These are phyloP conservation scores for Antrodiella citrinella DNA, from an alignment of 768 basidiomycete species.

Conservation along the genomic window DNA sequence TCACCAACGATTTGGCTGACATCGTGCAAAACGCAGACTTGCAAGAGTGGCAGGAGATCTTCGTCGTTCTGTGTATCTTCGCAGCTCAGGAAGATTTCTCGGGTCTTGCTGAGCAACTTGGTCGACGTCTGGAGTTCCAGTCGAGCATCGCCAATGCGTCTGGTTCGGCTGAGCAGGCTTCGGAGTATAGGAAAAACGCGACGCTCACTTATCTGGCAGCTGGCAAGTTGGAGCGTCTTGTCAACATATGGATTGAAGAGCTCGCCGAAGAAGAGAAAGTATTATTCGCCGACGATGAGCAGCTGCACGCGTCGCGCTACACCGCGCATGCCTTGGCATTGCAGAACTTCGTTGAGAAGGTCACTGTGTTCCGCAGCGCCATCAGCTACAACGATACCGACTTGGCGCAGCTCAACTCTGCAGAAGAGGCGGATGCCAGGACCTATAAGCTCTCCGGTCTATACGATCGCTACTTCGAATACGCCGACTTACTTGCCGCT, in stretches of 20 bases:
- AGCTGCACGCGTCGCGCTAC: conserved; percentile 44
- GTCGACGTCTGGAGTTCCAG: conserved; percentile 83
- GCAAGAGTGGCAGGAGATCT: conserved; percentile 92
- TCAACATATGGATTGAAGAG: conserved; percentile 90
- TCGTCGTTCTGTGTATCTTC: conserved; percentile 94
- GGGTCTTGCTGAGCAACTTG: conserved; percentile 85
- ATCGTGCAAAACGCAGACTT: conserved; percentile 95
- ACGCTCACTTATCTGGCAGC: conserved; percentile 92
- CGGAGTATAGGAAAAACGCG: conserved; percentile 70
- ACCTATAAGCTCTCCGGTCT: conserved; percentile 77
- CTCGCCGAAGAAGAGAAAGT: conserved; percentile 74
- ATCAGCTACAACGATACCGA: conserved; percentile 74
- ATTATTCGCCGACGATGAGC: conserved; percentile 32
- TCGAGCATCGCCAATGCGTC: conserved; percentile 50
- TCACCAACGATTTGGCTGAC: conserved; percentile 85
- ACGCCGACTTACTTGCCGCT: conserved; percentile 83
- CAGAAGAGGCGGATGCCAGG: conserved; percentile 39
- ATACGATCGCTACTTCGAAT: conserved; percentile 94
- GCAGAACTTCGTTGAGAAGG: conserved; percentile 94
- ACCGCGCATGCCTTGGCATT: conserved; percentile 79
- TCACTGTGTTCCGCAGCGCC: conserved; percentile 87
- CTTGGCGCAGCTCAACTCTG: conserved; percentile 32
- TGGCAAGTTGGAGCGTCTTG: conserved; percentile 75
- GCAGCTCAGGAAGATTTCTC: conserved; percentile 79
- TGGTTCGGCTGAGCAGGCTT: conserved; percentile 32